Conservation (phyloP, 2,329 filamentous ascomycete genomes). For the Drechslerella dactyloides region DNA sequence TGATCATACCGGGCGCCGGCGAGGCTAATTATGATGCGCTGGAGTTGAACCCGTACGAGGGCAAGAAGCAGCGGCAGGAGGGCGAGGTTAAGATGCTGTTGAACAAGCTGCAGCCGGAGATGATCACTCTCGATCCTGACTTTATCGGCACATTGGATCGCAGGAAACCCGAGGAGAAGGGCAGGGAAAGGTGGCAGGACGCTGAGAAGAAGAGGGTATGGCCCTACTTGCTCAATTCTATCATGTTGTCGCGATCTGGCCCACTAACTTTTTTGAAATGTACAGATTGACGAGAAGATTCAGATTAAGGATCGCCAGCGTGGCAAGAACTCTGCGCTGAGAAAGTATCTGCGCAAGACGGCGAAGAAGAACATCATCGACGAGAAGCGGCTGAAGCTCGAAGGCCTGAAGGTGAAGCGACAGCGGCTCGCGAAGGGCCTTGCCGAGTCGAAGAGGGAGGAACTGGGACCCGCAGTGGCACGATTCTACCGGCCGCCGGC, state of each 20-base stretch:
- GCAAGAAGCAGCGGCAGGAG: constrained; percentile 87
- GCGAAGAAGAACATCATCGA: constrained; percentile 92
- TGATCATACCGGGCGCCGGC: constrained; percentile 91
- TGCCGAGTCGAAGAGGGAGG: constrained; percentile 65
- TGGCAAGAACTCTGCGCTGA: constrained; percentile 86
- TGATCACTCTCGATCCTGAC: constrained; percentile 93
- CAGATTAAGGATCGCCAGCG: constrained; percentile 72
- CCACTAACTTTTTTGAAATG: constrained; percentile 58
- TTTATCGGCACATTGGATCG: constrained; percentile 88
- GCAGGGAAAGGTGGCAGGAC: constrained; percentile 80
- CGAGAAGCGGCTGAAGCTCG: constrained; percentile 85
- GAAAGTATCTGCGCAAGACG: constrained; percentile 90
- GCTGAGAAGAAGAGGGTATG: constrained; percentile 60
- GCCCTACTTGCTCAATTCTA: background rate
- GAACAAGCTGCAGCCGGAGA: constrained; percentile 94
- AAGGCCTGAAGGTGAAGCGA: constrained; percentile 79
- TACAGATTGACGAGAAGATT: constrained; percentile 65
- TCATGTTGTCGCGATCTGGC: no score
- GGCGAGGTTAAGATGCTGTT: constrained; percentile 85
- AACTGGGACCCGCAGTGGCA: constrained; percentile 82
- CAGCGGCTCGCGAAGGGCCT: constrained; percentile 68
- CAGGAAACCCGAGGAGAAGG: constrained; percentile 76
- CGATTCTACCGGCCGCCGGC: constrained; percentile 71
- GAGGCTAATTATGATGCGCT: constrained; percentile 95
- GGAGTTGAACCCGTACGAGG: constrained; percentile 95